Base-by-base conservation (phyloP, 352 stramenopile species). In the Plasmopara viticola region DNA sequence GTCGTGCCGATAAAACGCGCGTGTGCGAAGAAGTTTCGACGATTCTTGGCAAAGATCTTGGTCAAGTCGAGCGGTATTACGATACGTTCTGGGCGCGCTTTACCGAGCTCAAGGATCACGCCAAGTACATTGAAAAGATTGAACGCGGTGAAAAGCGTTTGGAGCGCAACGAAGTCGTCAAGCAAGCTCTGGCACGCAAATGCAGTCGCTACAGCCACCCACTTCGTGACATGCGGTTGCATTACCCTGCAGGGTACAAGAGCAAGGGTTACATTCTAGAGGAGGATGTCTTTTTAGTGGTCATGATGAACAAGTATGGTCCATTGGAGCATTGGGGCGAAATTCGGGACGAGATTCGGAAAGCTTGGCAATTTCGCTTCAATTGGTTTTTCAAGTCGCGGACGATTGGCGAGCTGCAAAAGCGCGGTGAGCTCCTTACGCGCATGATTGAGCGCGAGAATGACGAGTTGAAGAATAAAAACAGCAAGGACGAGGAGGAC, bases 331-430 rank as follows among this genome's bases (percentile, higher is more conserved):
- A 97, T 64, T 98, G 95, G 75, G 95, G 97, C 60, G 84, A 97
- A 56, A 98, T 99, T 64, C 90, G 96, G 29, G 90, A 98, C 58
- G 95, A 99, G 70, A 99, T 99, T 60, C 86, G 90, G 55, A 95
- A 96, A 48, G 93, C 95, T 14, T 98, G 94, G 95, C 95, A 99
- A 64, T 99, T 99, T 69, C 90, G 96, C 9, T 99, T 99, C 55
- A 94, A 99, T 68, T 99, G 96, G 96, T 99, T 98, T 62, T 98
- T 99, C 76, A 99, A 99, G 74, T 98, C 92, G 31, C 81, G 96
- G 38, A 98, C 90, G 56, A 95, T 97, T 25, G 78, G 76, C n/a
- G 96, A 99, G 72, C 86, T 99, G 28, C 94, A 98, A 65, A 97
- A 97, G 69, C 93, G 96, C 39, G 95, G 94, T 12, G 95, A 98